A percentile compares a stretch with the other conserved stretches of the same genome.
phyloP scores from a whole-genome alignment of 192 early-diverging fungal species.

The Coemansia sp. region DNA sequence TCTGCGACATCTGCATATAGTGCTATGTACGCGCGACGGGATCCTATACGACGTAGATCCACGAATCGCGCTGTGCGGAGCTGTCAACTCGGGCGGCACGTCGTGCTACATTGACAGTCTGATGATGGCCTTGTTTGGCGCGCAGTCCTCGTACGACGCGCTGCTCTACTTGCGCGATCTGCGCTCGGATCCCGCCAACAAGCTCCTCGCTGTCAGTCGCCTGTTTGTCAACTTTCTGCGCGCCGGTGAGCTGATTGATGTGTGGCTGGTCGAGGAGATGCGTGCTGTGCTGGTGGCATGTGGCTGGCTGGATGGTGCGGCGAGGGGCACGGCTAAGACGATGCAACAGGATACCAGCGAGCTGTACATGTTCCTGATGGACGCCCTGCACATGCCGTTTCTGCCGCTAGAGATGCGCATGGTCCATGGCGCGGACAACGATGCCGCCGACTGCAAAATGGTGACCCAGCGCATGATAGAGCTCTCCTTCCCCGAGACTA shows the following conservation, averaged over 20 bases:
- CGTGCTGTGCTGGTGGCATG: constrained; percentile 53
- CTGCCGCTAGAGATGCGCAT: constrained; percentile 65
- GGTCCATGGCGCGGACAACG: constrained; percentile 67
- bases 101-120: constrained; percentile 71
- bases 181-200: constrained; percentile 35
- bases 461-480: constrained; percentile 66
- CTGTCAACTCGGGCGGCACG: constrained; percentile 62
- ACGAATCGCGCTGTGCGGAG: constrained; percentile 37
- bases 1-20: constrained; percentile 17
- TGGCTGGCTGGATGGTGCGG: constrained; percentile 49
- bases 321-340: not conserved
- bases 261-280: constrained; percentile 56
- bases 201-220: constrained; percentile 55
- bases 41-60: constrained; percentile 25
- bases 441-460: constrained; percentile 64
- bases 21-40: constrained; percentile 32
- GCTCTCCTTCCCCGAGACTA: constrained; percentile 52
- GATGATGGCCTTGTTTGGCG: constrained; percentile 67
- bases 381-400: constrained; percentile 65
- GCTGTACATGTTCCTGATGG: constrained; percentile 67
- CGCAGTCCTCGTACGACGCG: constrained; percentile 60
- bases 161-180: constrained; percentile 56
- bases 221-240: constrained; percentile 63
- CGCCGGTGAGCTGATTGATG: constrained; percentile 58
- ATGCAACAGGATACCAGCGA: constrained; percentile 70